Conservation (phyloP, 2,329 filamentous ascomycete genomes). For the Teratosphaeria gauchensis region DNA sequence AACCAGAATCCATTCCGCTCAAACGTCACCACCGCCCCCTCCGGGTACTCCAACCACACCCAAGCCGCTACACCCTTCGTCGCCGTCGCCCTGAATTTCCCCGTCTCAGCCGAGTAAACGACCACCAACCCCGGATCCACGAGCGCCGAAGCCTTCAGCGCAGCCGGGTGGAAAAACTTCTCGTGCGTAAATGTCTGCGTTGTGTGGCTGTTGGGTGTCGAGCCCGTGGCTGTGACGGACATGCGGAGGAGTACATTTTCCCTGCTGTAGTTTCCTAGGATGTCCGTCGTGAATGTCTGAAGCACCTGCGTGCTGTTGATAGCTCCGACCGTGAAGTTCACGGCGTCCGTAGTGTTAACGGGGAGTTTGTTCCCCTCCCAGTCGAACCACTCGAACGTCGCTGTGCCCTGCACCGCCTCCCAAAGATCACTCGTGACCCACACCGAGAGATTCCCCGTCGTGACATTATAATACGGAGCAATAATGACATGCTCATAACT, state of each 20-base stretch:
- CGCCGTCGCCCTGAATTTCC: conserved; percentile 40
- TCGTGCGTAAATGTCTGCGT: conserved; percentile 38
- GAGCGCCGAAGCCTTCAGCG: conserved; percentile 37
- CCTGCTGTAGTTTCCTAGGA: conserved; percentile 21
- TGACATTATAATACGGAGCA: conserved; percentile 46
- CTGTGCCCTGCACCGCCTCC: conserved; percentile 37
- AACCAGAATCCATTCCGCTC: conserved; percentile 46
- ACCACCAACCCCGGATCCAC: conserved; percentile 41
- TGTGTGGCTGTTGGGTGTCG: conserved; percentile 35
- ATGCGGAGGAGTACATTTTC: conserved; percentile 37
- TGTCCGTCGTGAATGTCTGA: conserved; percentile 28
- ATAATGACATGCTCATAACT: conserved; percentile 51
- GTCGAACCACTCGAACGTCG: conserved; percentile 43
- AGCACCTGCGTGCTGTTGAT: conserved; percentile 45
- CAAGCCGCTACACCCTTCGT: conserved; percentile 42
- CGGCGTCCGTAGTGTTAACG: conserved; percentile 24
- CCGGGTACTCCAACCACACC: conserved; percentile 47
- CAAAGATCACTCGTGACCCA: conserved; percentile 52
- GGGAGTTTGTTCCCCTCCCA: conserved; percentile 39
- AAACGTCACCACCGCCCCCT: conserved; percentile 41
- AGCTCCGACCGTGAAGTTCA: conserved; percentile 37
- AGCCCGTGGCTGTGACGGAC: conserved; percentile 36
- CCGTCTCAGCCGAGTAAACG: conserved; percentile 20
- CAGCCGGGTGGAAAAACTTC: conserved; percentile 42
- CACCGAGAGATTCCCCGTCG: conserved; percentile 39